Evolutionary conservation across 116 monocot species (phyloP).

Genomic region (Iris pallida): DNA sequence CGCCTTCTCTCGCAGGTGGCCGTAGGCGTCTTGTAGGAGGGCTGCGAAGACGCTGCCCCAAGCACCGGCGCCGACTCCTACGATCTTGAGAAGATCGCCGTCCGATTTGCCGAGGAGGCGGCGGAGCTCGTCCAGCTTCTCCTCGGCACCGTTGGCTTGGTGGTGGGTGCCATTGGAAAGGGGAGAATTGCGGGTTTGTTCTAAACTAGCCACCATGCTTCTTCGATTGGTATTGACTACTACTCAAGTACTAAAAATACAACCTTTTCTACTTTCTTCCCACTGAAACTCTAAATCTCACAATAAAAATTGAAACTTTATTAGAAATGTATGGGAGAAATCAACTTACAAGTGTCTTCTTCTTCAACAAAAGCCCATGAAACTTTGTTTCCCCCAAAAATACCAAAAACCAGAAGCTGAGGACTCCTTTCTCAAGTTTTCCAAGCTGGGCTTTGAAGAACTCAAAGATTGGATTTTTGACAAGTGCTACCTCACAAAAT

Average conservation of each 20-base stretch:
- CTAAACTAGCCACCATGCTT: conserved; percentile 14
- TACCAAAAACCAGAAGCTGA: background rate
- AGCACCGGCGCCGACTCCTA: conserved; percentile 38
- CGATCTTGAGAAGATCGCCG: conserved; percentile 28
- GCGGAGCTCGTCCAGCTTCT: conserved; percentile 35
- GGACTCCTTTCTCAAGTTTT: background rate
- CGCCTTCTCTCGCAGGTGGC: conserved; percentile 27
- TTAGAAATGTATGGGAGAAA: background rate
- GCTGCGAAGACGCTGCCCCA: conserved; percentile 47
- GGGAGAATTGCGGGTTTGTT: conserved; percentile 4
- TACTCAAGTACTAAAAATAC: background rate
- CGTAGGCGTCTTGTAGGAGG: conserved; percentile 42
- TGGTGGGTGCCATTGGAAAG: conserved; percentile 18
- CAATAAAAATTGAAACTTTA: background rate
- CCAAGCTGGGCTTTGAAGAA: background rate
- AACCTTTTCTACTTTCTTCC: background rate
- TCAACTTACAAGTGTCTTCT: background rate
- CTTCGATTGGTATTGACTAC: background rate
- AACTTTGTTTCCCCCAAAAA: background rate
- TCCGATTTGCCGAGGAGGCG: conserved; percentile 27
- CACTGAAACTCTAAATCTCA: background rate
- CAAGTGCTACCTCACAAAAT: too few species aligned
- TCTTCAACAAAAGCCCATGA: background rate
- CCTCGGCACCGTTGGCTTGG: conserved; percentile 24
- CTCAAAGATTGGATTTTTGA: background rate